A percentile compares a stretch with the other conserved stretches of the same genome.
Conservation (phyloP, 192 early-diverging fungal genomes). For the Coemansia sp. region DNA sequence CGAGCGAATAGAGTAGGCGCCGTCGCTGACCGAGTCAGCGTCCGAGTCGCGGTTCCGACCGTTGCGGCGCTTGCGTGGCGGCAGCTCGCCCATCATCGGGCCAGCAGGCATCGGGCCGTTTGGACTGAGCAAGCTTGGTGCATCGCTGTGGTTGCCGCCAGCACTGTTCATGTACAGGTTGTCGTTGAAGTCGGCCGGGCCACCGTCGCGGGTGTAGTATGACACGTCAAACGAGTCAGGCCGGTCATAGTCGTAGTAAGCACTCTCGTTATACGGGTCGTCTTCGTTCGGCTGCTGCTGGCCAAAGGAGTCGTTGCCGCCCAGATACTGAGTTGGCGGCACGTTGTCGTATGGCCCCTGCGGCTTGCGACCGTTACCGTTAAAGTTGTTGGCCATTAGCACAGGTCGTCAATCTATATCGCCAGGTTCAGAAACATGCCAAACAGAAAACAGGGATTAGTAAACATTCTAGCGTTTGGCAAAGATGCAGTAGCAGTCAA, state of each 20-base stretch:
- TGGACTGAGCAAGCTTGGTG: constrained; percentile 49
- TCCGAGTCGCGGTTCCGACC: constrained; percentile 55
- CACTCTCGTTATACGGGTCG: constrained; percentile 53
- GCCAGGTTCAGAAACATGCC: neutral
- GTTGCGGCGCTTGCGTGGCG: constrained; percentile 50
- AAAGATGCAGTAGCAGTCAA: constrained; percentile 1
- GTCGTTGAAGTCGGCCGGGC: constrained; percentile 31
- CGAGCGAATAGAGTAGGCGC: constrained; percentile 56
- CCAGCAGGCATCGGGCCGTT: constrained; percentile 52
- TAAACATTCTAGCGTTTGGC: neutral
- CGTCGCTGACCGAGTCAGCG: constrained; percentile 56
- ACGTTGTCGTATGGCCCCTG: constrained; percentile 47
- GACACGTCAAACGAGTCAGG: constrained; percentile 61
- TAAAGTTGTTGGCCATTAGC: constrained; percentile 41
- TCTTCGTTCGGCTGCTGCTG: constrained; percentile 25
- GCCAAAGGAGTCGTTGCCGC: constrained; percentile 29
- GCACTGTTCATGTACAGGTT: constrained; percentile 42
- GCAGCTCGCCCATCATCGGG: constrained; percentile 51
- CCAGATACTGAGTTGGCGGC: constrained; percentile 55
- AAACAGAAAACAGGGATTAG: constrained; percentile 6
- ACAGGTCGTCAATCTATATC: constrained; percentile 7
- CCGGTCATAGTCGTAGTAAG: constrained; percentile 48
- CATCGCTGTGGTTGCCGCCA: constrained; percentile 27
- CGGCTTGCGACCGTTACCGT: constrained; percentile 25
- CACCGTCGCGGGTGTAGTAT: constrained; percentile 50